These are phyloP conservation scores for Apiospora saccharicola DNA, from an alignment of 2,329 filamentous ascomycete species.

Conservation along the genomic window DNA sequence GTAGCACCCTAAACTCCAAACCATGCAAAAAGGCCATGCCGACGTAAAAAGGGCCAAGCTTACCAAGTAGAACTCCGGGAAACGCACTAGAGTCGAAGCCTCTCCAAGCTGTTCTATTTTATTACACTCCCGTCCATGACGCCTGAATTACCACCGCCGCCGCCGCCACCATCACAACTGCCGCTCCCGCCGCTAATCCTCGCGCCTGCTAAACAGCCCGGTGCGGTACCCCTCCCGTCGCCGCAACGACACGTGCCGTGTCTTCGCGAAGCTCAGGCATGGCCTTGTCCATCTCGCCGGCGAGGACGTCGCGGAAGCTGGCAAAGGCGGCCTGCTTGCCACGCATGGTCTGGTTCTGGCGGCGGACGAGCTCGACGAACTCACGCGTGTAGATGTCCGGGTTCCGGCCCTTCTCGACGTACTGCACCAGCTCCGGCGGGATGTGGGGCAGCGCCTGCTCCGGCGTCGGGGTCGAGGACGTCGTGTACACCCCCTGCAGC, in stretches of 20 bases:
- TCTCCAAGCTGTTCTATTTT: neutral
- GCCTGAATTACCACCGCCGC: neutral
- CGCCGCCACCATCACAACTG: neutral
- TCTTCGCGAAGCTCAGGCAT: slow-evolving; percentile 67
- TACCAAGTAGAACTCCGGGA: neutral
- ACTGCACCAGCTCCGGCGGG: slow-evolving; percentile 69
- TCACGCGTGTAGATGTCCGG: slow-evolving; percentile 78
- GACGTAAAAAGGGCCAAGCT: neutral
- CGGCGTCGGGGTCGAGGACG: slow-evolving; percentile 47
- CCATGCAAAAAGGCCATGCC: neutral
- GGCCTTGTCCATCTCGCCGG: slow-evolving; percentile 62
- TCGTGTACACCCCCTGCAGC: slow-evolving; percentile 50
- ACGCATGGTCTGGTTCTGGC: slow-evolving; percentile 71
- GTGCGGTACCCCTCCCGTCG: slow-evolving; percentile 47
- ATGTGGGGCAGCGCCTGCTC: slow-evolving; percentile 55
- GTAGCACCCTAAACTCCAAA: slow-evolving; percentile 3
- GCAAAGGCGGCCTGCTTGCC: slow-evolving; percentile 70
- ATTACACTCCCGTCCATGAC: neutral
- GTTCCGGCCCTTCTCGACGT: slow-evolving; percentile 76
- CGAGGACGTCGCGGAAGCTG: slow-evolving; percentile 68
- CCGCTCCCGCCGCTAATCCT: neutral
- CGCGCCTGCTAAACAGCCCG: neutral
- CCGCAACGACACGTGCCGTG: slow-evolving; percentile 57
- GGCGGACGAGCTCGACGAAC: slow-evolving; percentile 73
- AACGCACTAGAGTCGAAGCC: neutral